Conservation (phyloP, 129 eudicot genomes). For the Glebionis coronaria region DNA sequence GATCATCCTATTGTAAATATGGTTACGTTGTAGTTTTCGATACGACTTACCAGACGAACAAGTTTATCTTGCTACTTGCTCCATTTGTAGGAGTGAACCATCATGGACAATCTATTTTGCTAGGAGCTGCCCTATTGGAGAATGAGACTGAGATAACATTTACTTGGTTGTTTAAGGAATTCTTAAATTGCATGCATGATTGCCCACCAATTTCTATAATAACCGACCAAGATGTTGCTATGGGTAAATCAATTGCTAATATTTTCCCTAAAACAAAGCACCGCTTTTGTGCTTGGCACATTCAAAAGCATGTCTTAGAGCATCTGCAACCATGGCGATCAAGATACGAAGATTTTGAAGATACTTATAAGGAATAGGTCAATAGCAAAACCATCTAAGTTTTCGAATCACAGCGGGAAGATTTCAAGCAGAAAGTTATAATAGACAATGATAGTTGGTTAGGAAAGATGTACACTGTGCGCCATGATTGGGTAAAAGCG, state of each 20-base stretch:
- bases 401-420: neutral
- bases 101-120: neutral
- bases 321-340: constrained; percentile 1
- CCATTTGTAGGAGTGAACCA: neutral
- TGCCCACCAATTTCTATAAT: neutral
- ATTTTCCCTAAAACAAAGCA: neutral
- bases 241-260: neutral
- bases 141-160: neutral
- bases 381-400: neutral
- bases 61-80: neutral
- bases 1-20: no score
- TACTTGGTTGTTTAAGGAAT: no score
- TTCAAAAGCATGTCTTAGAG: neutral
- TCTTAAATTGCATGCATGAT: neutral
- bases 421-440: neutral
- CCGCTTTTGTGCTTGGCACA: constrained; percentile 7
- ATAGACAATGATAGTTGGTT: neutral
- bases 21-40: neutral
- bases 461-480: neutral
- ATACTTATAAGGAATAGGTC: neutral
- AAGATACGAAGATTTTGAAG: constrained; percentile 1
- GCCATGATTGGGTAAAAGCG: neutral
- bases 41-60: neutral
- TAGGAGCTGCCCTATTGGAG: neutral
- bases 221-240: no score